These are phyloP conservation scores for Prinsepia uniflora DNA, from an alignment of 306 rosid species.

Conservation along the genomic window DNA sequence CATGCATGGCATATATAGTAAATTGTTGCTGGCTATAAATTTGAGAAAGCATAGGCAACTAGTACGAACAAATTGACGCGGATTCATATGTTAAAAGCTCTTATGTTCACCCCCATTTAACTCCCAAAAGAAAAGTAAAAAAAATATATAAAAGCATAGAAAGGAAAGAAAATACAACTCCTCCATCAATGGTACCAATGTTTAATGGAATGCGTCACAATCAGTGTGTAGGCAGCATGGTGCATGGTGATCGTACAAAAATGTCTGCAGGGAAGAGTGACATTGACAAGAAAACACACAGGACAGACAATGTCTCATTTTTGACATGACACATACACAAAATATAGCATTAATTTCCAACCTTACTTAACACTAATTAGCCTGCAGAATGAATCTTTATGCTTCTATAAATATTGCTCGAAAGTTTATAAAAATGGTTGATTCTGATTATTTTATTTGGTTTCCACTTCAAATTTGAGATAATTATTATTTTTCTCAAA, in stretches of 20 bases:
- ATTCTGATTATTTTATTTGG: not conserved
- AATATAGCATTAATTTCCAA: not conserved
- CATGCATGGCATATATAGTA: too few relatives aligned
- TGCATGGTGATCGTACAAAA: not conserved
- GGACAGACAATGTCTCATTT: not conserved
- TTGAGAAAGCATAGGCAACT: not conserved
- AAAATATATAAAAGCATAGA: not conserved
- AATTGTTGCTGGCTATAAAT: too few relatives aligned
- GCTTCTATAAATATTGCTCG: not conserved
- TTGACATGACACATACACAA: not conserved
- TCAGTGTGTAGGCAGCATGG: not conserved
- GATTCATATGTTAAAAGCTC: not conserved
- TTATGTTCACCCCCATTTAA: not conserved
- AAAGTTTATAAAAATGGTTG: not conserved
- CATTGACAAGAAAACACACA: not conserved
- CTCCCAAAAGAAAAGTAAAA: not conserved
- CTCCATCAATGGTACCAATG: slow-evolving; percentile 1
- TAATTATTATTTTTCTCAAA: not conserved
- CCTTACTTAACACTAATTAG: not conserved
- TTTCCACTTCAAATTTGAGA: not conserved
- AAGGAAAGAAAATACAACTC: not conserved
- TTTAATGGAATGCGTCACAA: not conserved
- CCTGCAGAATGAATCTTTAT: not conserved
- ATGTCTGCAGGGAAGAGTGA: not conserved
- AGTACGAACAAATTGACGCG: not conserved